Evolutionary conservation across 371 early-diverging fungal species (phyloP).

Genomic region (Rhizopus sp.): DNA sequence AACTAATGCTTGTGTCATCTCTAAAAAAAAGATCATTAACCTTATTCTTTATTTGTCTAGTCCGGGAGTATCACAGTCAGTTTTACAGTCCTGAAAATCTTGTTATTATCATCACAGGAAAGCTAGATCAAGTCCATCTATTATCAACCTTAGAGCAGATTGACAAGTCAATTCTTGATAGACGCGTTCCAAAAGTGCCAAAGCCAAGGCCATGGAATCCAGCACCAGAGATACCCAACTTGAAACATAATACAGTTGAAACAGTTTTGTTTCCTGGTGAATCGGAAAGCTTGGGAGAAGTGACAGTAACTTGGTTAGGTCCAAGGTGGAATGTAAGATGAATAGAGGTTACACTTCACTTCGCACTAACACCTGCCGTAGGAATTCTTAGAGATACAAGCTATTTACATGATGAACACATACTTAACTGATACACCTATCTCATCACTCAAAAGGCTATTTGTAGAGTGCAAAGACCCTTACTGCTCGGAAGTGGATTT

Average conservation of each 20-base stretch:
- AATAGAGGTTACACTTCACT: not conserved
- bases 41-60: slow-evolving; percentile 16
- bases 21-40: slow-evolving; percentile 3
- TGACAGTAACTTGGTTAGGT: slow-evolving; percentile 53
- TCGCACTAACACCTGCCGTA: slow-evolving; percentile 6
- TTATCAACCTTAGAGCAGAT: slow-evolving; percentile 42
- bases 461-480: slow-evolving; percentile 58
- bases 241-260: slow-evolving; percentile 35
- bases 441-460: slow-evolving; percentile 48
- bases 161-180: slow-evolving; percentile 46
- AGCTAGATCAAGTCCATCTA: slow-evolving; percentile 40
- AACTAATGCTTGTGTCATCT: not conserved
- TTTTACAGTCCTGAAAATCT: slow-evolving; percentile 63
- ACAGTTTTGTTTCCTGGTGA: slow-evolving; percentile 54
- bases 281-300: slow-evolving; percentile 45
- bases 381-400: slow-evolving; percentile 33
- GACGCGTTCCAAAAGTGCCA: slow-evolving; percentile 21
- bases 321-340: slow-evolving; percentile 41
- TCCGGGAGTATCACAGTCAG: slow-evolving; percentile 45
- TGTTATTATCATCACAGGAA: slow-evolving; percentile 53
- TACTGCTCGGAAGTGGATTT: slow-evolving; percentile 38
- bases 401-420: slow-evolving; percentile 37
- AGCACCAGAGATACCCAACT: slow-evolving; percentile 38
- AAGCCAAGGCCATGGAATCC: slow-evolving; percentile 40
- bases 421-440: slow-evolving; percentile 59